Conservation (phyloP, 2,329 filamentous ascomycete species). For the Diplodia sapinea region DNA sequence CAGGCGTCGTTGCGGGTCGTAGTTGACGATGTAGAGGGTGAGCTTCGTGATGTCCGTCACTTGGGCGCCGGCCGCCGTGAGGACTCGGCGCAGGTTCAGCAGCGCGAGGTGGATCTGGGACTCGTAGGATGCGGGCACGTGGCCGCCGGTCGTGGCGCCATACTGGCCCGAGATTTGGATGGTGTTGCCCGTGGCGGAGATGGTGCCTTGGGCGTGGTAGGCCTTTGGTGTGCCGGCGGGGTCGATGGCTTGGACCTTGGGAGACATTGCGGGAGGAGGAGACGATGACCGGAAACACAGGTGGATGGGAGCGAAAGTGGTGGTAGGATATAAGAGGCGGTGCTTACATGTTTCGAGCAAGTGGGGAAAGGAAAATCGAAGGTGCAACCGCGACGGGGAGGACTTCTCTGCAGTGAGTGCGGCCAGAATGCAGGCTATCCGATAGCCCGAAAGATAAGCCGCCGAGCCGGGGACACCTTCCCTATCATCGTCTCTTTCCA, state of each 20-base stretch:
- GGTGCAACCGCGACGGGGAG: not conserved
- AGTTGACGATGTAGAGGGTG: constrained; percentile 54
- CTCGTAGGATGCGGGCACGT: constrained; percentile 48
- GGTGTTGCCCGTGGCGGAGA: constrained; percentile 32
- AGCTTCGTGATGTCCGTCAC: constrained; percentile 51
- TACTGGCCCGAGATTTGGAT: constrained; percentile 48
- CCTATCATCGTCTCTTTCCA: not conserved
- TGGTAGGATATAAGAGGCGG: not conserved
- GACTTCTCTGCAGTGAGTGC: not conserved
- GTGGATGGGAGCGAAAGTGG: not conserved
- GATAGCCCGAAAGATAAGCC: constrained; percentile 9
- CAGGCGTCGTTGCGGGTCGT: constrained; percentile 46
- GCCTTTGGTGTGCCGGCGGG: constrained; percentile 2
- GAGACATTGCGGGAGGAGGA: not conserved
- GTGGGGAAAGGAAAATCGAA: not conserved
- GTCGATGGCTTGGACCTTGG: constrained; percentile 3
- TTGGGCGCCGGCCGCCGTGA: constrained; percentile 45
- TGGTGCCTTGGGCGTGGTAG: constrained; percentile 37
- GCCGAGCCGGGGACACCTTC: not conserved
- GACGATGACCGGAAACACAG: not conserved
- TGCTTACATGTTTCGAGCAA: not conserved
- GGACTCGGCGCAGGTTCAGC: constrained; percentile 47
- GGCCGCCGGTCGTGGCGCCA: constrained; percentile 42
- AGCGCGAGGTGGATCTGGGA: constrained; percentile 52
- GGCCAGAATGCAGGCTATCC: constrained; percentile 3